Evolutionary conservation across 2,329 filamentous ascomycete genomes (phyloP).

Genomic region (Phaeomoniella chlamydospora): DNA sequence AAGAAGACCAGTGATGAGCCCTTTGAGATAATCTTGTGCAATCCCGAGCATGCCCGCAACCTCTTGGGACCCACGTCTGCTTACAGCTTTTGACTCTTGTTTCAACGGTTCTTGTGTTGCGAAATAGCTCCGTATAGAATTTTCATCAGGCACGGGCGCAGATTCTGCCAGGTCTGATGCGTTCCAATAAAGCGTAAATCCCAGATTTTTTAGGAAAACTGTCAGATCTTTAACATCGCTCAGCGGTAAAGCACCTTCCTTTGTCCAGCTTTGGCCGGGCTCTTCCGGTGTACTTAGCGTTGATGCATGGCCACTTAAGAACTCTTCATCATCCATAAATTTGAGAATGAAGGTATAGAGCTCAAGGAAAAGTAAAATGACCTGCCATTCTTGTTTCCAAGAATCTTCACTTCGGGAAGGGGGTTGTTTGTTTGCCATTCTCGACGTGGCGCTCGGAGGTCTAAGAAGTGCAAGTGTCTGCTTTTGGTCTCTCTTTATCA

Average conservation of each 20-base stretch:
- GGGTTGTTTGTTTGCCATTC: constrained; percentile 11
- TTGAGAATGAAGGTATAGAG: constrained; percentile 86
- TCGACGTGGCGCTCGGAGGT: constrained; percentile 25
- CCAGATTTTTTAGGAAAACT: constrained; percentile 76
- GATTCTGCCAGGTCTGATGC: constrained; percentile 47
- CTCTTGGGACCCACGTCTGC: constrained; percentile 15
- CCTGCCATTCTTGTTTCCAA: constrained; percentile 66
- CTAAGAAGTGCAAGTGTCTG: constrained; percentile 44
- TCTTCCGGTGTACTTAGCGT: constrained; percentile 7
- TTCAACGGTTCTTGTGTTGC: constrained; percentile 11
- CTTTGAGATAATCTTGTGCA: constrained; percentile 63
- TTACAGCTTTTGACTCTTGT: constrained; percentile 10
- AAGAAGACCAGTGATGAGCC: constrained; percentile 64
- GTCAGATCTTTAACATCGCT: constrained; percentile 60
- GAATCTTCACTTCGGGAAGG: constrained; percentile 18
- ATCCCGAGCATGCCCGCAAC: constrained; percentile 55
- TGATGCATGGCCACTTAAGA: constrained; percentile 49
- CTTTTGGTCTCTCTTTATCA: constrained; percentile 41
- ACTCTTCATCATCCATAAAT: constrained; percentile 93
- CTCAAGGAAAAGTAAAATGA: constrained; percentile 81
- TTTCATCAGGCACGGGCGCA: constrained; percentile 20
- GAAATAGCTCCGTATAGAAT: constrained; percentile 33
- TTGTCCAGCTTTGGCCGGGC: constrained; percentile 4
- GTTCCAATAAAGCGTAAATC: constrained; percentile 80
- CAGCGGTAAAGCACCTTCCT: constrained; percentile 53